Evolutionary conservation across 805 yeast genomes (phyloP).

Genomic region (Metschnikowia henanensis): DNA sequence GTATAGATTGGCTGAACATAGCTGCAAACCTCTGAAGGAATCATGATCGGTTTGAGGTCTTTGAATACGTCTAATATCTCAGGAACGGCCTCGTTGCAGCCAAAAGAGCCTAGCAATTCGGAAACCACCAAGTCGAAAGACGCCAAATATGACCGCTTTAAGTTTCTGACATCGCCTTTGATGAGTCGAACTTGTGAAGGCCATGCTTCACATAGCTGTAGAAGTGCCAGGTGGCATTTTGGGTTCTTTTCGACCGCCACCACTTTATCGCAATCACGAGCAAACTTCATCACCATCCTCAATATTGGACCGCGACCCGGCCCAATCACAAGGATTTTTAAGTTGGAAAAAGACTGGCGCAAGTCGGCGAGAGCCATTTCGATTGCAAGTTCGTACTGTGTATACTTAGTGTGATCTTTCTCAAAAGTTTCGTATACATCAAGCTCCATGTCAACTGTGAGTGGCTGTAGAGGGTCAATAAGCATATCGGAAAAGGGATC

Average conservation of each 20-base stretch:
- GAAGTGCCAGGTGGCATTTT: constrained; percentile 53
- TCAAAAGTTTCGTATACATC: constrained; percentile 71
- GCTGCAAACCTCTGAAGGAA: constrained; percentile 51
- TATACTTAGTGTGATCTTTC: constrained; percentile 66
- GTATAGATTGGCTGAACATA: constrained; percentile 70
- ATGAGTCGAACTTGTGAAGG: constrained; percentile 46
- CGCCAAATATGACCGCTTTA: constrained; percentile 18
- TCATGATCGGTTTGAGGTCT: constrained; percentile 38
- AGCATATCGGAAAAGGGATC: constrained; percentile 14
- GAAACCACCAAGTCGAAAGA: constrained; percentile 63
- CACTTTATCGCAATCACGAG: constrained; percentile 13
- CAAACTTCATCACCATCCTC: constrained; percentile 33
- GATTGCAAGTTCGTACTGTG: constrained; percentile 65
- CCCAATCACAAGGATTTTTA: constrained; percentile 63
- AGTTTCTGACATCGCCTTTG: constrained; percentile 54
- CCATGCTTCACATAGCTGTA: constrained; percentile 42
- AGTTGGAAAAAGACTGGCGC: neutral
- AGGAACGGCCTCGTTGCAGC: constrained; percentile 88
- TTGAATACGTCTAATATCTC: constrained; percentile 56
- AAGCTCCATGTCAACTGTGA: constrained; percentile 53
- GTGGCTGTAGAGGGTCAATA: constrained; percentile 71
- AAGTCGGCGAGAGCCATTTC: constrained; percentile 46
- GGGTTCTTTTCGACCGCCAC: constrained; percentile 72
- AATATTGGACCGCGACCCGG: constrained; percentile 89
- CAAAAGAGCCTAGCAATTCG: constrained; percentile 87